Conservation (phyloP, 306 rosid species). For the Prinsepia uniflora region DNA sequence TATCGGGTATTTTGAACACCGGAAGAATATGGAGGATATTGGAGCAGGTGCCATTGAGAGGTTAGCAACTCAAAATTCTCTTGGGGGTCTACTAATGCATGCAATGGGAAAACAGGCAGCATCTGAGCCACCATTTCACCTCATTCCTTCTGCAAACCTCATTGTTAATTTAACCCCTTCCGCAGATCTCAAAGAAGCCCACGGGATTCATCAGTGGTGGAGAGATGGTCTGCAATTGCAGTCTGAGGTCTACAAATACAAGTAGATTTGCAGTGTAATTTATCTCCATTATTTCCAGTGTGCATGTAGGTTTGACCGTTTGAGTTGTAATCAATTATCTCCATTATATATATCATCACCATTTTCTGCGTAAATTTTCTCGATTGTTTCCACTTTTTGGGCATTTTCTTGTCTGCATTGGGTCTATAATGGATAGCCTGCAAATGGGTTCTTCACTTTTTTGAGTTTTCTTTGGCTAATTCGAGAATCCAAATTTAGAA, state of each 20-base stretch:
- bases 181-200: constrained; percentile 62
- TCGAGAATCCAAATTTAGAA: no score
- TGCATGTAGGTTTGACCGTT: neutral
- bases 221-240: constrained; percentile 42
- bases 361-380: neutral
- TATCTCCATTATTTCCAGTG: neutral
- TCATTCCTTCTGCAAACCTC: constrained; percentile 80
- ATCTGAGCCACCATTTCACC: constrained; percentile 50
- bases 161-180: constrained; percentile 42
- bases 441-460: no score
- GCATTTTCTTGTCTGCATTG: no score
- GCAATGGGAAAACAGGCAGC: constrained; percentile 68
- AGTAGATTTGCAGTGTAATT: constrained; percentile 11
- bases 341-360: neutral
- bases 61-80: constrained; percentile 71
- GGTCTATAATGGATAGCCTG: no score
- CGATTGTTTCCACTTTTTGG: no score
- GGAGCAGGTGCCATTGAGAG: constrained; percentile 64
- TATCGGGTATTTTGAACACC: constrained; percentile 81
- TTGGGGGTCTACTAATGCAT: constrained; percentile 57
- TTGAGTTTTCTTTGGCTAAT: no score
- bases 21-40: constrained; percentile 76
- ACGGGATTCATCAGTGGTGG: constrained; percentile 99
- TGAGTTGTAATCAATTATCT: neutral
- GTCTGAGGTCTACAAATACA: constrained; percentile 48